A percentile compares a stretch with the other conserved stretches of the same genome.
Evolutionary conservation across 1,284 basidiomycete species (phyloP).

Genomic region (Fistulina hepatica): DNA sequence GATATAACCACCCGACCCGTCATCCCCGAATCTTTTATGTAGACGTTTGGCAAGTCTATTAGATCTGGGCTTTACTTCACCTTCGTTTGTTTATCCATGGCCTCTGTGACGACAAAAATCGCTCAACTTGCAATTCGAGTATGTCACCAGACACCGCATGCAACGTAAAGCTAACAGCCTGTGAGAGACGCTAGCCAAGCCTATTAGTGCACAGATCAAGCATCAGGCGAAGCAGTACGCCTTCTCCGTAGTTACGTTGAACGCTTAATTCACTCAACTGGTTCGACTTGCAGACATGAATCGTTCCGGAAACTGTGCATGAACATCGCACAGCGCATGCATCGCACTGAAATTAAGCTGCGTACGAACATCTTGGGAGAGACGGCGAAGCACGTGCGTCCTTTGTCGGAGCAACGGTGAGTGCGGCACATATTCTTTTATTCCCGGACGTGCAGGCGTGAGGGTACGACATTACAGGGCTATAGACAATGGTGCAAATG

Average conservation of each 20-base stretch:
- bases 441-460: neutral
- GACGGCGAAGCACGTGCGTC: conserved; percentile 64
- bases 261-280: conserved; percentile 1
- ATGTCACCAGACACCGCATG: too few relatives aligned
- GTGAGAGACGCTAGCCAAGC: conserved; percentile 85
- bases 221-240: conserved; percentile 69
- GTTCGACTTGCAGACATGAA: conserved; percentile 47
- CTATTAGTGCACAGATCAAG: conserved; percentile 67
- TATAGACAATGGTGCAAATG: conserved; percentile 81
- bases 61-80: too few relatives aligned
- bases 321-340: conserved; percentile 70
- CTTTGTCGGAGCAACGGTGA: conserved; percentile 74
- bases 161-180: too few relatives aligned
- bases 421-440: conserved; percentile 15
- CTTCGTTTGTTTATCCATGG: too few relatives aligned
- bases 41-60: too few relatives aligned
- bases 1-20: too few relatives aligned
- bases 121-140: too few relatives aligned
- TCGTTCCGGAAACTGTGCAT: conserved; percentile 69
- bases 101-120: too few relatives aligned
- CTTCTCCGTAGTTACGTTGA: neutral
- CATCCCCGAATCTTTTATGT: too few relatives aligned
- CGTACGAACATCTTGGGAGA: conserved; percentile 76
- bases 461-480: conserved; percentile 40
- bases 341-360: conserved; percentile 67